Evolutionary conservation across 2,329 filamentous ascomycete genomes (phyloP).

Genomic region (Dendrostoma leiphaemia): DNA sequence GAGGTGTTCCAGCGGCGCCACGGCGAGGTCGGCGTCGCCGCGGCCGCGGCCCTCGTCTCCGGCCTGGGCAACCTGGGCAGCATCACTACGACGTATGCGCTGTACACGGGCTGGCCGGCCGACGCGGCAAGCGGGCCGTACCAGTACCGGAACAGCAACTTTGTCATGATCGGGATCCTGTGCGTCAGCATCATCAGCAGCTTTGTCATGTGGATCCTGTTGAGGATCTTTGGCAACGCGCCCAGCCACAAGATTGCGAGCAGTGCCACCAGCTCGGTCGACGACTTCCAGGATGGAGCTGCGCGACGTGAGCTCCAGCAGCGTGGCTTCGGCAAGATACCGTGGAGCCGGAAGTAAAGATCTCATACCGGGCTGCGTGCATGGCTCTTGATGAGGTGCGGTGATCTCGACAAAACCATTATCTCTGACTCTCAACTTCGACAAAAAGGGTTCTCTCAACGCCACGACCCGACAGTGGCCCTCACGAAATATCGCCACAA

Average conservation of each 20-base stretch:
- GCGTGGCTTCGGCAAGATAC: conserved; percentile 52
- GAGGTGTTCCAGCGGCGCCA: conserved; percentile 89
- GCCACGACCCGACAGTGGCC: not conserved
- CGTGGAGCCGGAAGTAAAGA: conserved; percentile 25
- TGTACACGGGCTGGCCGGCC: conserved; percentile 83
- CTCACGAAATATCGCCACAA: not conserved
- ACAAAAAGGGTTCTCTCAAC: conserved; percentile 11
- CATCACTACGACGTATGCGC: conserved; percentile 82
- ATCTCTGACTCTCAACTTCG: conserved; percentile 8
- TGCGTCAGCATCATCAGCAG: conserved; percentile 73
- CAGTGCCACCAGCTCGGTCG: conserved; percentile 35
- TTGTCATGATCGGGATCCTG: conserved; percentile 85
- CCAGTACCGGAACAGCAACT: conserved; percentile 79
- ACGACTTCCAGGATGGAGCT: conserved; percentile 57
- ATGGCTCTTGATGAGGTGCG: conserved; percentile 13
- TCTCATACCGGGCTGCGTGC: not conserved
- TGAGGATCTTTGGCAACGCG: conserved; percentile 57
- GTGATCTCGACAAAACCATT: not conserved
- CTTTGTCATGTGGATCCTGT: conserved; percentile 63
- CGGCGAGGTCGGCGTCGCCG: conserved; percentile 86
- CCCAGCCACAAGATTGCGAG: conserved; percentile 45
- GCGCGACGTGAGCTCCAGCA: conserved; percentile 56
- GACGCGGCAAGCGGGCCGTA: conserved; percentile 67
- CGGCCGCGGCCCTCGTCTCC: conserved; percentile 80
- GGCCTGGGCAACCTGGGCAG: conserved; percentile 84